Evolutionary conservation across 1,284 basidiomycete genomes (phyloP).

Genomic region (Inonotus obliquus): DNA sequence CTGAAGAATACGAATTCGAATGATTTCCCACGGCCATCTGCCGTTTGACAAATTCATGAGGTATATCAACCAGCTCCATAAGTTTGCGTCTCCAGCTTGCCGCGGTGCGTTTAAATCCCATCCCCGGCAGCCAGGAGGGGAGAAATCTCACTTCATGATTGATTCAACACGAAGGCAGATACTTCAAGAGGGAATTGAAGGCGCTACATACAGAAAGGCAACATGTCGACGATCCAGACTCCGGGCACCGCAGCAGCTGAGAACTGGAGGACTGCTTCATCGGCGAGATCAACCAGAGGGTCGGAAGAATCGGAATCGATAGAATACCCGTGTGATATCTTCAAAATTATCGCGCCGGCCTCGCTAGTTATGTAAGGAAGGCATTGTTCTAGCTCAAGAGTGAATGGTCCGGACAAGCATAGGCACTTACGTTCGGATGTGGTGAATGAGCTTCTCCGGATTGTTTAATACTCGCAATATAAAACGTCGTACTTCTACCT

Average conservation of each 20-base stretch:
- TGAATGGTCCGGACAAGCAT: not conserved
- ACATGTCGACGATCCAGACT: constrained; percentile 30
- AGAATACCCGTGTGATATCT: constrained; percentile 31
- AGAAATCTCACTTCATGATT: constrained; percentile 34
- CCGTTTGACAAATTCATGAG: constrained; percentile 35
- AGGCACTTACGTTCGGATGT: constrained; percentile 9
- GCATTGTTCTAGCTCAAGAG: not conserved
- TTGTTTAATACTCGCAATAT: constrained; percentile 6
- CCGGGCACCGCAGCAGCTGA: constrained; percentile 24
- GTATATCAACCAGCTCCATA: constrained; percentile 30
- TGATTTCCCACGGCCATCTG: constrained; percentile 39
- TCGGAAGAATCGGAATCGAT: constrained; percentile 24
- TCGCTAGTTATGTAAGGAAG: constrained; percentile 23
- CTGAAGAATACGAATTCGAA: constrained; percentile 34
- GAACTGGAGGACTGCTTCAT: constrained; percentile 23
- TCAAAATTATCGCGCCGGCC: constrained; percentile 28
- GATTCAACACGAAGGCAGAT: not conserved
- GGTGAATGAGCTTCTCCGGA: constrained; percentile 4
- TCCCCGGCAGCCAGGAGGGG: constrained; percentile 48
- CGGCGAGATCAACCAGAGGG: constrained; percentile 23
- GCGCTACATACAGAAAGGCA: constrained; percentile 28
- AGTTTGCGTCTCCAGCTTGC: constrained; percentile 31
- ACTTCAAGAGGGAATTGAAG: not conserved
- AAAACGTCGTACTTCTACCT: constrained; percentile 13
- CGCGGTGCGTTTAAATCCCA: constrained; percentile 39